Evolutionary conservation across 2,329 filamentous ascomycete species (phyloP), one percentile per base, ranked within the genome.

Genomic region (Scedosporium minutisporum): DNA sequence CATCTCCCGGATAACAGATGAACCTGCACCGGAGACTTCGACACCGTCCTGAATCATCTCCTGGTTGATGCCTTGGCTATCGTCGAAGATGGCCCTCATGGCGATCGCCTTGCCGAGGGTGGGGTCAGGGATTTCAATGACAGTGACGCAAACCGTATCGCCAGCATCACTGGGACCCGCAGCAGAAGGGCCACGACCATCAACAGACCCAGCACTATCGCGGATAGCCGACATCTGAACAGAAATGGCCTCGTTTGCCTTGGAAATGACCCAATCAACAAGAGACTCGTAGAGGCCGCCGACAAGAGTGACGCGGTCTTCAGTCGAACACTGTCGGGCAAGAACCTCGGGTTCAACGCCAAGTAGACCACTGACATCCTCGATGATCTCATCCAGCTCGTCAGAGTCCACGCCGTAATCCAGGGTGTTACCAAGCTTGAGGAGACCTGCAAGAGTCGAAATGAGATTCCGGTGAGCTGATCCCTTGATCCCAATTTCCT

Each of bases 31-130:
- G 1, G 82, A 76, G 2, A 96, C 82, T n/a, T 90, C 83, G 0
- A 99, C 84, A 9, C 95, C 95, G 67, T 99, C 95, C 65, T 93
- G 88, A 70, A 93, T 96, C 93, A 99, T 97, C 77, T 99, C 95
- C 0, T 89, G 83, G 68, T 97, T 97, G 76, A 99, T 97, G 60
- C 95, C 95, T 21, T 88, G 80, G n/a, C 81, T 85, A 69, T 97
- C 95, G 67, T 99, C 93, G 69, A 99, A 99, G 42, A 97, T 85
- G 14, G 90, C 91, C 46, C 91, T 89, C 77, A 99, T 86, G 12
- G 90, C 86, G n/a, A 96, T 76, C 0, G 93, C 95, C 74, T 95
- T 97, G 64, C 90, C 92, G 0, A 99, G 80, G 1, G 84, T 81
- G 33, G 90, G 87, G 65, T 87, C 85, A 0, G 95, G 91, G 7